Evolutionary conservation across 2,329 filamentous ascomycete species (phyloP), one percentile per base, ranked within the genome.

Genomic region (Periconia sp.): DNA sequence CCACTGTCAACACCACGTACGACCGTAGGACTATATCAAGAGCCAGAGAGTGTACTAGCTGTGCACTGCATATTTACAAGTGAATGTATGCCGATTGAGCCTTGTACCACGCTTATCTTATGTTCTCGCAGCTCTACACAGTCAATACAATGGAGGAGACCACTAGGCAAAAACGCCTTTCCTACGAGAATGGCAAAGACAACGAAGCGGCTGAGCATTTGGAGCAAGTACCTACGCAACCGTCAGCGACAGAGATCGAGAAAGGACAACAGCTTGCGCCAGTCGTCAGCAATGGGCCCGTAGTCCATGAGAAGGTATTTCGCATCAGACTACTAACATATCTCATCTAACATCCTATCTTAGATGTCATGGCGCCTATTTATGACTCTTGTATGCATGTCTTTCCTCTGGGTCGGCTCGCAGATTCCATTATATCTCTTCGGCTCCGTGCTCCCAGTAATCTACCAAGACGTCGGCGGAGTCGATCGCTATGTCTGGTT

Each of bases 401-500:
- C 79, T 4, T 81, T 85, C 42, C 66, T 84, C 16, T 84, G 81
- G 81, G 81, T 79, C 35, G 80, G 80, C 21, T 80, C 76, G 40
- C 81, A 84, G n/a, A 52, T 84, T 33, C 81, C 81, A 2, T 71
- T 84, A 9, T 75, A 72, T 36, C 60, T 75, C 34, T 75, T 70
- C 43, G 73, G 73, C 39, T 63, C 61, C n/a, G 65, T 73, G 9
- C 57, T 66, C 11, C 63, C 64, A 0, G 74, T 78, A 49, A 81
- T 86, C 41, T 85, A 85, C 61, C 63, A 67, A 31, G 79, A 83
- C 18, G 78, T 87, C 44, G 83, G 83, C 18, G 83, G 83, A 39
- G 68, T 74, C 4, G 79, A 83, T 56, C 71, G 78, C 48, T 85
- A 79, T 77, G 73, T 82, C n/a, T 85, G 82, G 84, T 65, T 68